phyloP scores from a whole-genome alignment of 768 basidiomycete species.

The Russula sp. region DNA sequence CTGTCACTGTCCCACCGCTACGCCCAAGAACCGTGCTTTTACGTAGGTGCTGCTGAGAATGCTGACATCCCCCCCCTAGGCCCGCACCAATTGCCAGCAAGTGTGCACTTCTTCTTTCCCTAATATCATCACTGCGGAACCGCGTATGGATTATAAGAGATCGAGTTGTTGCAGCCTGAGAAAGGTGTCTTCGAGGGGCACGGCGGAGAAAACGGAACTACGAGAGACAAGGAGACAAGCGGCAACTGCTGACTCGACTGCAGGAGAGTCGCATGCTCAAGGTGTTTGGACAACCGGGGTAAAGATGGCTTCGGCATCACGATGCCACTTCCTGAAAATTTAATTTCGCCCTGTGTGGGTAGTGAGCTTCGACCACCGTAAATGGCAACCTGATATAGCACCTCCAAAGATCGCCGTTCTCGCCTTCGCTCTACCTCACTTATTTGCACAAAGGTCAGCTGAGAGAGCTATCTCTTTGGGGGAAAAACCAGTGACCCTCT shows the following conservation, averaged over 20 bases:
- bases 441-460: neutral
- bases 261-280: neutral
- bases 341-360: neutral
- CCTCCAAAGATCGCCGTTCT: conserved; percentile 1
- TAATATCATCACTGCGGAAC: neutral
- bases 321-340: neutral
- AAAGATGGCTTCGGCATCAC: neutral
- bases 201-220: neutral
- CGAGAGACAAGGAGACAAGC: neutral
- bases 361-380: neutral
- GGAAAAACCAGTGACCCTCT: neutral
- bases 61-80: neutral
- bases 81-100: conserved; percentile 2
- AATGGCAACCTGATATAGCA: conserved; percentile 4
- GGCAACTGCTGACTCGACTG: neutral
- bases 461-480: neutral
- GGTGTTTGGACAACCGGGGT: neutral
- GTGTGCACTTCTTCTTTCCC: neutral
- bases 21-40: conserved; percentile 3
- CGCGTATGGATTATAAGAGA: neutral
- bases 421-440: neutral
- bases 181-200: neutral
- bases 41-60: neutral
- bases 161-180: neutral
- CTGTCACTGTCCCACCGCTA: neutral